Percentiles rank a stretch among this genome's conserved stretches.
Conservation (phyloP, 2,329 filamentous ascomycete genomes). For the Cadophora sp. region DNA sequence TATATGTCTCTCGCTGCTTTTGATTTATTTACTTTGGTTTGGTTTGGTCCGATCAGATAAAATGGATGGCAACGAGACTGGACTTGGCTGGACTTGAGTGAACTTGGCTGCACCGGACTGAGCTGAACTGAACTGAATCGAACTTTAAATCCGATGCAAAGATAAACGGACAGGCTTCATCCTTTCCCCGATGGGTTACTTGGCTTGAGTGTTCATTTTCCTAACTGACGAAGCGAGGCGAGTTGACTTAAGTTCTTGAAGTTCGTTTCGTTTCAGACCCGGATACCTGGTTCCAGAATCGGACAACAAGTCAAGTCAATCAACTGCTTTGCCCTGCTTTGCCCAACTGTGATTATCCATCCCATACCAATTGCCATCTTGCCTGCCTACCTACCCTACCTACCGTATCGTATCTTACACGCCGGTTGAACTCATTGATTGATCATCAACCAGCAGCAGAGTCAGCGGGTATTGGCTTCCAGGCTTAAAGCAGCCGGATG, state of each 20-base stretch:
- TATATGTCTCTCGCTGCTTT: not conserved
- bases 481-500: slow-evolving; percentile 24
- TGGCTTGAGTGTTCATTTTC: not conserved
- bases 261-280: not conserved
- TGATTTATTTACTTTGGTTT: not conserved
- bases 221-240: not conserved
- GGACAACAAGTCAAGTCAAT: not conserved
- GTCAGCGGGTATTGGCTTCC: slow-evolving; percentile 18
- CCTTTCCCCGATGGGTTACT: not conserved
- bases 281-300: not conserved
- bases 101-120: no score
- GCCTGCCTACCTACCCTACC: not conserved
- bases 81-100: no score
- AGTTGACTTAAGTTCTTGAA: not conserved
- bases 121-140: no score
- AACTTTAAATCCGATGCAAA: no score
- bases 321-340: not conserved
- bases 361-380: not conserved
- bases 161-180: not conserved
- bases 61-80: not conserved
- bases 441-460: slow-evolving; percentile 20
- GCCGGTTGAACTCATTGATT: not conserved
- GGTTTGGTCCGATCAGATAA: not conserved
- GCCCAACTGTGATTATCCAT: not conserved
- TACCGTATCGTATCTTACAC: not conserved